Percentiles rank a stretch among this genome's conserved stretches.
Conservation (phyloP, 1,284 basidiomycete genomes). For the Sporisorium iseilematis-ciliati region DNA sequence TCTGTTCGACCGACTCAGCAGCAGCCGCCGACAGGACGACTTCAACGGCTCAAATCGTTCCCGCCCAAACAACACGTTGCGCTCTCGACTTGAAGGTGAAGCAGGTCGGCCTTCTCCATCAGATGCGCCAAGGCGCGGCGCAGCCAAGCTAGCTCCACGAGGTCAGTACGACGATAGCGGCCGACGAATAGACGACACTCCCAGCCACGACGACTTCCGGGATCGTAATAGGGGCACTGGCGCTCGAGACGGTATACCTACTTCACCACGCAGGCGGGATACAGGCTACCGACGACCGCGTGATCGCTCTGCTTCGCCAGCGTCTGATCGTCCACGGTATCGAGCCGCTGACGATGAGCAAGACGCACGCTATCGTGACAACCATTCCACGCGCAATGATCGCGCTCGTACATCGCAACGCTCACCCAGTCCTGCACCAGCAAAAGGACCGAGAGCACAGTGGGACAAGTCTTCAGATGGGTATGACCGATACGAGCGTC, state of each 20-base stretch:
- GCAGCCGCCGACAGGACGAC: conserved; percentile 18
- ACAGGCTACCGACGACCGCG: conserved; percentile 4
- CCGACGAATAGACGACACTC: conserved; percentile 27
- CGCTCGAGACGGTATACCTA: conserved; percentile 17
- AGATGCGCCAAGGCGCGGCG: conserved; percentile 11
- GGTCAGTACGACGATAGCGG: conserved; percentile 41
- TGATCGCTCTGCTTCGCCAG: conserved; percentile 28
- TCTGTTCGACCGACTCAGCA: conserved; percentile 32
- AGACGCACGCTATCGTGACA: conserved; percentile 14
- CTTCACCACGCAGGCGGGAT: conserved; percentile 30
- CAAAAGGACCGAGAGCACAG: neutral
- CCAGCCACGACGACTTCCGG: conserved; percentile 2
- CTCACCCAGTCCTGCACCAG: conserved; percentile 25
- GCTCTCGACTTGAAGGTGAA: conserved; percentile 22
- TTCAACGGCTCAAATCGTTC: conserved; percentile 19
- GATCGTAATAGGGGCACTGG: conserved; percentile 5
- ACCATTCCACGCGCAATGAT: conserved; percentile 12
- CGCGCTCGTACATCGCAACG: conserved; percentile 21
- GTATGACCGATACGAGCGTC: conserved; percentile 24
- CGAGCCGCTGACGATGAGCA: conserved; percentile 11
- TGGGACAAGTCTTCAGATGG: conserved; percentile 10
- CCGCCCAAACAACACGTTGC: conserved; percentile 15
- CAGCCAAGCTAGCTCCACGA: conserved; percentile 33
- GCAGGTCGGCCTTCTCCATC: neutral
- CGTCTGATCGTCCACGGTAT: conserved; percentile 3